Evolutionary conservation across 495 filamentous ascomycete genomes (phyloP), one percentile per base, ranked within the genome.

Genomic region (Neurospora terricola): DNA sequence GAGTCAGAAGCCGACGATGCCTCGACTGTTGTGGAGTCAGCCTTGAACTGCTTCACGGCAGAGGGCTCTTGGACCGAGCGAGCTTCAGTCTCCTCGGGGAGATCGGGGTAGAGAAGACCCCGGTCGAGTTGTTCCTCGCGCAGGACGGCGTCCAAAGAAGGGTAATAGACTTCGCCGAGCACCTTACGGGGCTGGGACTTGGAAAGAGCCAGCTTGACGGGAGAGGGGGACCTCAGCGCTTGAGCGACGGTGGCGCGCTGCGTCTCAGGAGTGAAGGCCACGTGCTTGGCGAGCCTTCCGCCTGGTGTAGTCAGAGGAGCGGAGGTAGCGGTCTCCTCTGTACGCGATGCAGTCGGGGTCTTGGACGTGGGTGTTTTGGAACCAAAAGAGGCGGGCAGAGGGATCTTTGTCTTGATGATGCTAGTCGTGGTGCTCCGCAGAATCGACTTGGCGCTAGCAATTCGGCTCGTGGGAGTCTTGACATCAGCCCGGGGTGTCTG

Each of bases 381-480:
- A 21, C 76, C 73, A 9, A 80, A 73, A 23, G 79, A 70, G 8
- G 80, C 70, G 21, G 84, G 80, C 37, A 80, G 73, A 7, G 81
- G 84, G 34, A 85, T 84, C 76, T 79, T 82, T 0, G 76, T 43
- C 75, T 82, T 85, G 34, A 78, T 76, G 54, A 80, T 75, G 68
- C 76, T 80, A 1, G 81, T 68, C 71, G 80, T 86, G 73, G 75
- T 76, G 72, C 80, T 82, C 79, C 81, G 80, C 30, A 88, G 77
- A 70, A 88, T 83, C 38, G 86, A 86, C 71, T 84, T 87, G 75
- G 87, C 81, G 72, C 79, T 83, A 75, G 83, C 85, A 76, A 87
- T 80, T 69, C 81, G 81, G 75, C 82, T 79, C 38, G 21, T 74
- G 10, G 84, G 83, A 69, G 76, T 85, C 69, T 78, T 81, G 70